A percentile compares a stretch with the other conserved stretches of the same genome.
Evolutionary conservation across 805 yeast species (phyloP).

Genomic region (Candida methanosorbosa): DNA sequence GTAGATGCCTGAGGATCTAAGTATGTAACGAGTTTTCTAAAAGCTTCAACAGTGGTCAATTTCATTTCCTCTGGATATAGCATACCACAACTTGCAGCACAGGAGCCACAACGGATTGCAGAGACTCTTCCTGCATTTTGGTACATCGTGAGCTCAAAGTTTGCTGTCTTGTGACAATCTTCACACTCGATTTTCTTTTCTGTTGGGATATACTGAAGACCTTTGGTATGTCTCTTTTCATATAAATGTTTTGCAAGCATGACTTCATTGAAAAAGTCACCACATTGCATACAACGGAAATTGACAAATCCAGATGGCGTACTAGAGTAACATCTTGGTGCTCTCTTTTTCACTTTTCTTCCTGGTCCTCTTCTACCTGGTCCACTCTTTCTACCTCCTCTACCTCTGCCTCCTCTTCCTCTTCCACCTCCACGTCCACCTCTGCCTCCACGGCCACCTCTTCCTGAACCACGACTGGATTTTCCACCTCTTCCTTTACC

Average conservation of each 20-base stretch:
- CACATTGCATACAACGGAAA: background rate
- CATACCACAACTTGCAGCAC: background rate
- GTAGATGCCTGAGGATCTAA: background rate
- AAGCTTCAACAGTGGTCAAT: background rate
- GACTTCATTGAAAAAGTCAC: background rate
- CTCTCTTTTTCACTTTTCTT: background rate
- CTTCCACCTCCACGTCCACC: background rate
- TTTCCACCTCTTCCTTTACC: too few relatives aligned
- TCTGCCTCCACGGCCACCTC: too few relatives aligned
- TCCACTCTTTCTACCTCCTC: background rate
- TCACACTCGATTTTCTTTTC: background rate
- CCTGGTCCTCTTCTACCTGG: background rate
- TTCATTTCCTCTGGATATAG: background rate
- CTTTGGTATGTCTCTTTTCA: background rate
- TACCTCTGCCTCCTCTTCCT: background rate
- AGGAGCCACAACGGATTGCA: background rate
- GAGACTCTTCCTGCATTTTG: slow-evolving; percentile 1
- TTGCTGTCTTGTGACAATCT: background rate
- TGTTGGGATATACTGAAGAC: background rate
- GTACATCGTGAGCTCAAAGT: background rate
- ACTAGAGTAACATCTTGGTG: background rate
- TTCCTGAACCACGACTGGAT: too few relatives aligned
- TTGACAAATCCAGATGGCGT: background rate
- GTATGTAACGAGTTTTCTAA: background rate
- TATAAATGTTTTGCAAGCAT: background rate